Conservation (phyloP, 352 stramenopile genomes). For the Pythium phragmitis region DNA sequence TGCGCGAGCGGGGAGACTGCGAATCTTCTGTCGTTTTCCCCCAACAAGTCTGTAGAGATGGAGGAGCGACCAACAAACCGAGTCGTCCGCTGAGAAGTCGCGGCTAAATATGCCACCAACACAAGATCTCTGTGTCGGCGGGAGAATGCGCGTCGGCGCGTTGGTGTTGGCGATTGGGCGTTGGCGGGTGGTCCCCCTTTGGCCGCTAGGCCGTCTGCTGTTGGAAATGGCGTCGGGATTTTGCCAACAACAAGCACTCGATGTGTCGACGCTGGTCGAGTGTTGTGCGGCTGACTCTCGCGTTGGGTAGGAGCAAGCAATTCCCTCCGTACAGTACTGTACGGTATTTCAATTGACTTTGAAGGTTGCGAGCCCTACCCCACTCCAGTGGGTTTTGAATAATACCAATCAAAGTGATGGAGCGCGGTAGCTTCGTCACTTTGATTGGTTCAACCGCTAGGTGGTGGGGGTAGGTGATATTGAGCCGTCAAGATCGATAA, state of each 20-base stretch:
- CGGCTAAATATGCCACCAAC: background rate
- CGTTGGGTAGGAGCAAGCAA: background rate
- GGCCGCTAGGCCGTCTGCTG: conserved; percentile 2
- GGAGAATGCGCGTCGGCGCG: background rate
- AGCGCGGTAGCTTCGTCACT: no score
- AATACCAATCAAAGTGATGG: no score
- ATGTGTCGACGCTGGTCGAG: background rate
- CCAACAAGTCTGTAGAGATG: background rate
- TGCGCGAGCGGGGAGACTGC: no score
- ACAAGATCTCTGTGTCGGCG: no score
- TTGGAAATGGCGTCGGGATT: conserved; percentile 4
- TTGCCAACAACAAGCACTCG: conserved; percentile 1
- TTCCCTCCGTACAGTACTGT: background rate
- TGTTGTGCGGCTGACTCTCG: background rate
- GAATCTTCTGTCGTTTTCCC: background rate
- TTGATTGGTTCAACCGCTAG: no score
- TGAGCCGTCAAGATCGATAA: no score
- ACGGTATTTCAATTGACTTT: background rate
- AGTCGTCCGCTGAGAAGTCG: background rate
- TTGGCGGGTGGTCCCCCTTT: background rate
- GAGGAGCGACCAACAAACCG: background rate
- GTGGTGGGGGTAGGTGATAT: no score
- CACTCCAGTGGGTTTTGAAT: no score
- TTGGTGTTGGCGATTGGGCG: background rate
- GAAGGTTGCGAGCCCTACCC: background rate